A percentile compares a stretch with the other conserved stretches of the same genome.
Evolutionary conservation across 805 yeast genomes (phyloP).

Genomic region (Saccharomycopsis schoenii): DNA sequence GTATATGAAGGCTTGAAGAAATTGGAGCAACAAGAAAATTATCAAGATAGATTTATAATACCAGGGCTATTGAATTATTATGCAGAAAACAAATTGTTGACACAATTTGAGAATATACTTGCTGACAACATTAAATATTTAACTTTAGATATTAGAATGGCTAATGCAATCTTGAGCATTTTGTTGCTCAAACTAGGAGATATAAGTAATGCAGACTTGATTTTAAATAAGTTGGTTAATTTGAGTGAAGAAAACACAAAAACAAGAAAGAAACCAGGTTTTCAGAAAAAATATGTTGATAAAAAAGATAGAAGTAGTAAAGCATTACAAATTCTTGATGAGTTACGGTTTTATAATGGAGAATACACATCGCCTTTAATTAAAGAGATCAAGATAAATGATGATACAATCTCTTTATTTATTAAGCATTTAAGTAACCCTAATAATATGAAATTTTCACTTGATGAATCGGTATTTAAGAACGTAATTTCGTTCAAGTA

Average conservation of each 20-base stretch:
- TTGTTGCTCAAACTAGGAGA: neutral
- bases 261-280: neutral
- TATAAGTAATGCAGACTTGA: neutral
- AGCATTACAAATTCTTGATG: neutral
- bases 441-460: neutral
- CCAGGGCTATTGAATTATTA: neutral
- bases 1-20: neutral
- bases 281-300: neutral
- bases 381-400: neutral
- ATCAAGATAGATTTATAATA: constrained; percentile 2
- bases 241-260: neutral
- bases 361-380: neutral
- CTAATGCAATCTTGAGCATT: neutral
- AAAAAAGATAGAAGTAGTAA: neutral
- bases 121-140: neutral
- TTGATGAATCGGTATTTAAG: neutral
- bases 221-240: neutral
- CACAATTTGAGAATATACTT: neutral
- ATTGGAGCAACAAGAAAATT: neutral
- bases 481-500: neutral
- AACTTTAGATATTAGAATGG: neutral
- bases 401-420: neutral
- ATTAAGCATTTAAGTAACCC: neutral
- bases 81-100: neutral
- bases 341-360: neutral